These are phyloP conservation scores for Starmerella sp. DNA, from an alignment of 805 yeast species.

Conservation along the genomic window DNA sequence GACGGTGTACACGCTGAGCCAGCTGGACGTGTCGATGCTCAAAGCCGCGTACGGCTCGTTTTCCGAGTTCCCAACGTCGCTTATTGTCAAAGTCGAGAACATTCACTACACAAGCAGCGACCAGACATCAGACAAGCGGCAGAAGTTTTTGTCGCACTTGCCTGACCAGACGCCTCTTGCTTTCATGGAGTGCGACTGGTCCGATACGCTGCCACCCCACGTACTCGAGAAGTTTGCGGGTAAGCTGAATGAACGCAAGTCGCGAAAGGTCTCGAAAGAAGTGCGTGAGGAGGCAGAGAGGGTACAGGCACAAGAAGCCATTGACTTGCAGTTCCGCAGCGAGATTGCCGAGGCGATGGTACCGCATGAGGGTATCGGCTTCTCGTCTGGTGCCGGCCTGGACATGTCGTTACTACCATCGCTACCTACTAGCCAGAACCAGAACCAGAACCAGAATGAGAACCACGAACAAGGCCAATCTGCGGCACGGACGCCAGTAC, in stretches of 20 bases:
- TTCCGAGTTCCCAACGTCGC: constrained; percentile 52
- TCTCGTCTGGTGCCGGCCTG: constrained; percentile 5
- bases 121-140: constrained; percentile 37
- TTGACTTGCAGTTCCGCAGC: constrained; percentile 29
- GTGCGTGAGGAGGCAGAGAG: constrained; percentile 25
- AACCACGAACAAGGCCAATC: not conserved
- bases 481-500: constrained; percentile 11
- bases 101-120: constrained; percentile 56
- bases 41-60: constrained; percentile 51
- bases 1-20: constrained; percentile 57
- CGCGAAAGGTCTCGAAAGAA: constrained; percentile 18
- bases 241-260: constrained; percentile 23
- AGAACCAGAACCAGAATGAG: not conserved
- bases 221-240: constrained; percentile 22
- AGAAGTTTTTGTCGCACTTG: constrained; percentile 66
- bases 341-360: constrained; percentile 23
- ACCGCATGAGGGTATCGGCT: constrained; percentile 10
- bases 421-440: constrained; percentile 8
- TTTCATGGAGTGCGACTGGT: constrained; percentile 80
- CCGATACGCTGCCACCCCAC: constrained; percentile 28
- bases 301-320: constrained; percentile 28
- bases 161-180: constrained; percentile 81
- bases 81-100: constrained; percentile 56
- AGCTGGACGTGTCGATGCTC: constrained; percentile 68
- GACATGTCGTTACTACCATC: constrained; percentile 19